Evolutionary conservation across 805 yeast genomes (phyloP), one percentile per base, ranked within the genome.

Genomic region (Wickerhamomyces canadensis): DNA sequence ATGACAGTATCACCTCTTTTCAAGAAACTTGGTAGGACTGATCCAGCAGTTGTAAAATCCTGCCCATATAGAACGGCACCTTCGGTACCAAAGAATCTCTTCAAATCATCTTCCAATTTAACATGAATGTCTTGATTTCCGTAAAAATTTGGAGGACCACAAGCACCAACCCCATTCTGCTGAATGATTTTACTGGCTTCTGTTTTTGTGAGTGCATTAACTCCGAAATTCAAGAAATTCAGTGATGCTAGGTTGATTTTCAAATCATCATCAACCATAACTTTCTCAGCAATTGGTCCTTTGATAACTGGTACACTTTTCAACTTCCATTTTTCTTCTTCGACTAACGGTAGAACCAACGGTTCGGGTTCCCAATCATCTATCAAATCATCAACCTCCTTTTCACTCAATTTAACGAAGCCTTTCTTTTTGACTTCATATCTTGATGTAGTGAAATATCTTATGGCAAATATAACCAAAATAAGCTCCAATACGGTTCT

Each of bases 121-220:
- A 78, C 80, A 56, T 93, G 98, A 31, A 80, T 87, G 56, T 88
- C 96, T 61, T 88, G 96, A 42, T 88, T 84, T 43, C 98, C 98
- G 60, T 89, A 93, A 54, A 93, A 93, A 39, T 95, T 95, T 30
- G 97, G 95, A 5, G 98, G 98, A 28, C 98, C 96, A 68, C 98
- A 93, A 1, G 97, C 91, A 46, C 98, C 98, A 35, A 93, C 97
- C 57, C 98, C 98, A 41, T 83, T 78, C 40, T 69, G 68, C 33
- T 68, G 67, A 43, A 93, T 78, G 17, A 77, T 69, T 22, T 65
- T 57, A 36, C 74, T 70, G 5, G 88, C 87, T 11, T 67, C 72
- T 16, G 67, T 58, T 36, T 65, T 65, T 27, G 87, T 67, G 13
- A 44, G 56, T 16, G 61, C 60, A 48, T 73, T 62, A 24, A 61